A percentile compares a stretch with the other conserved stretches of the same genome.
Conservation (phyloP, 2,329 filamentous ascomycete species). For the Trichoderma gracile region DNA sequence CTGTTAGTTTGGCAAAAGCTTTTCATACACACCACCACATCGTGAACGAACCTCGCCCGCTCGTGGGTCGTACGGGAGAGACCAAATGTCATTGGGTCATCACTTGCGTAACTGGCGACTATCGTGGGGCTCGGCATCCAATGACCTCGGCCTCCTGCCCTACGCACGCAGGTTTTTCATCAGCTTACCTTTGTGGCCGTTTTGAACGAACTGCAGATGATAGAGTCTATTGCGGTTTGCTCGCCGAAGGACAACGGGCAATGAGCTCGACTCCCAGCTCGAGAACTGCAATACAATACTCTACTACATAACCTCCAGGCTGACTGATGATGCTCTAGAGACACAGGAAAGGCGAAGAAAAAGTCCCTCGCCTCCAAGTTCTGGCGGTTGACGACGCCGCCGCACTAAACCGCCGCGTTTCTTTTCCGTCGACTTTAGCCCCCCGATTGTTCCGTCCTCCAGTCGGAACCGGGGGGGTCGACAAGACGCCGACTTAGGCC, state of each 20-base stretch:
- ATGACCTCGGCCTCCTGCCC: constrained; percentile 22
- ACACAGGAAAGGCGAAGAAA: not conserved
- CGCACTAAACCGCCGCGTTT: constrained; percentile 9
- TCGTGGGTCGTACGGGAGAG: constrained; percentile 19
- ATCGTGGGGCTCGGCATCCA: constrained; percentile 26
- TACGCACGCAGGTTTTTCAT: constrained; percentile 24
- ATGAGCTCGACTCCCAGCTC: not conserved
- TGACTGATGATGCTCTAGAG: not conserved
- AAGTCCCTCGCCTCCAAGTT: not conserved
- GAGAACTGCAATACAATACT: not conserved
- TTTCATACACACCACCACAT: constrained; percentile 27
- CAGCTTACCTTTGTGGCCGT: constrained; percentile 18
- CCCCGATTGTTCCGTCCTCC: constrained; percentile 17
- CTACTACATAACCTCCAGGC: too few relatives aligned
- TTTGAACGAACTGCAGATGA: constrained; percentile 9
- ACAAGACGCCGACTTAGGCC: not conserved
- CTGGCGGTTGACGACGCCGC: not conserved
- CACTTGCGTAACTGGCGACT: constrained; percentile 18
- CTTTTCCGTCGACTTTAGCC: not conserved
- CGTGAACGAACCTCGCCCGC: constrained; percentile 17
- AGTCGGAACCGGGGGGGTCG: not conserved
- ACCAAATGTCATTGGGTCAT: constrained; percentile 15
- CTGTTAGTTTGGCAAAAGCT: constrained; percentile 26
- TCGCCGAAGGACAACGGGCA: not conserved
- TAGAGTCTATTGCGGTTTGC: constrained; percentile 6